These are phyloP conservation scores for Exophiala calicioides DNA, from an alignment of 2,329 filamentous ascomycete genomes.

Conservation along the genomic window DNA sequence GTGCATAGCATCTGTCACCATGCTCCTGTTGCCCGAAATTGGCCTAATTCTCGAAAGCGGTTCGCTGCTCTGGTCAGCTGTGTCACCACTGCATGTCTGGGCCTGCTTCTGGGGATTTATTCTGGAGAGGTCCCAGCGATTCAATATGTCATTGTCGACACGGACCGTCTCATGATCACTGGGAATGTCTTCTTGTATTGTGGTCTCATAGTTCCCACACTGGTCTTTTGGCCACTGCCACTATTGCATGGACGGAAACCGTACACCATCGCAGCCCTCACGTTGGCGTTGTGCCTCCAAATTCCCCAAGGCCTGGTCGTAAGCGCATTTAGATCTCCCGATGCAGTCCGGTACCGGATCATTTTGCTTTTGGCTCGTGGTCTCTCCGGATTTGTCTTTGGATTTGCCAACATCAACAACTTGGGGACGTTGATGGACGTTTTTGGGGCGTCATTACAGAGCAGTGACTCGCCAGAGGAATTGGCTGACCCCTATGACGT, in stretches of 20 bases:
- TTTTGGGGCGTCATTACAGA: slow-evolving; percentile 75
- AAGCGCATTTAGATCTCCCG: slow-evolving; percentile 57
- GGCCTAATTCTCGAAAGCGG: slow-evolving; percentile 66
- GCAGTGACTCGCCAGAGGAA: slow-evolving; percentile 70
- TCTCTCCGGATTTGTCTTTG: slow-evolving; percentile 68
- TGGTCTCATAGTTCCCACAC: slow-evolving; percentile 68
- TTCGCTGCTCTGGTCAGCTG: slow-evolving; percentile 70
- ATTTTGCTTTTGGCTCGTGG: slow-evolving; percentile 65
- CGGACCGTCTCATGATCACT: slow-evolving; percentile 66
- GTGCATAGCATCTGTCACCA: slow-evolving; percentile 48
- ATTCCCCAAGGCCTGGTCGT: slow-evolving; percentile 74
- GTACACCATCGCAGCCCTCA: slow-evolving; percentile 70
- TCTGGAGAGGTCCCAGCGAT: slow-evolving; percentile 77
- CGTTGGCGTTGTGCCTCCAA: slow-evolving; percentile 69
- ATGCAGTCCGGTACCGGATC: slow-evolving; percentile 57
- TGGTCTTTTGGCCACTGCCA: slow-evolving; percentile 72
- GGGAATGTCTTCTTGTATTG: slow-evolving; percentile 74
- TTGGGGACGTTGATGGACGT: slow-evolving; percentile 70
- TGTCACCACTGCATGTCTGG: slow-evolving; percentile 70
- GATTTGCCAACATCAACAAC: slow-evolving; percentile 77
- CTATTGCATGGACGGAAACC: slow-evolving; percentile 72
- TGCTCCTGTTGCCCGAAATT: slow-evolving; percentile 70
- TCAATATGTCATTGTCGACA: slow-evolving; percentile 73
- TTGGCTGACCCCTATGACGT: slow-evolving; percentile 67
- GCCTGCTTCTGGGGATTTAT: slow-evolving; percentile 72